Evolutionary conservation across 2,329 filamentous ascomycete species (phyloP), one percentile per base, ranked within the genome.

Genomic region (Phyllosticta citrichinensis): DNA sequence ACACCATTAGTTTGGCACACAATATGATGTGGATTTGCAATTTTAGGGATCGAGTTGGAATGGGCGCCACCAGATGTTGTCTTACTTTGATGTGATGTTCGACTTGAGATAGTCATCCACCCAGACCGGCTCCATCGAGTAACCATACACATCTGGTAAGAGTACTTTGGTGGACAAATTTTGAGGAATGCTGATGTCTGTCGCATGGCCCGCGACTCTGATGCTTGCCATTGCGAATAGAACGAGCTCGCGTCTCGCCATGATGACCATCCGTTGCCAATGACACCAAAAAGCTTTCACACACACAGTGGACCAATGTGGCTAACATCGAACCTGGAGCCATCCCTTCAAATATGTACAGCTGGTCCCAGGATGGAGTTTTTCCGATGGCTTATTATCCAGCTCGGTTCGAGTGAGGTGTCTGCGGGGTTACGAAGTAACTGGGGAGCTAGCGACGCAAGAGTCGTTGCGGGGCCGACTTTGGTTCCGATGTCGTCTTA

Each of bases 81-180:
- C 40, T 47, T 47, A 47, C 40, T 61, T 61, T 17, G 59, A 56
- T 4, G 59, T 50, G 35, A 61, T 47, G 40, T 61, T 27, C 14
- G 59, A 57, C 30, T 61, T 56, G 12, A 61, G 59, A 50, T 61
- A 61, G 55, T 61, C 59, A 30, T 61, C 59, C 25, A 61, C 59
- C 59, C 59, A 61, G 17, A 61, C 59, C 2, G 59, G 59, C 27
- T 61, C 59, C 40, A 61, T 33, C 20, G 59, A 61, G 50, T 61
- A 61, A 30, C 59, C 59, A 47, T 61, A 61, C 12, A 51, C 59
- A 54, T 61, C 59, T 24, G 40, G 47, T 19, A 61, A 40, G 14
- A 61, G 33, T 6, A 50, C 54, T 19, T 54, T 14, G 6, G 59
- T 56, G 4, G 59, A 57, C 40, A 61, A 30, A 47, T 61, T 53